Evolutionary conservation across 768 basidiomycete genomes (phyloP).

Genomic region (Polyporus arcularius): DNA sequence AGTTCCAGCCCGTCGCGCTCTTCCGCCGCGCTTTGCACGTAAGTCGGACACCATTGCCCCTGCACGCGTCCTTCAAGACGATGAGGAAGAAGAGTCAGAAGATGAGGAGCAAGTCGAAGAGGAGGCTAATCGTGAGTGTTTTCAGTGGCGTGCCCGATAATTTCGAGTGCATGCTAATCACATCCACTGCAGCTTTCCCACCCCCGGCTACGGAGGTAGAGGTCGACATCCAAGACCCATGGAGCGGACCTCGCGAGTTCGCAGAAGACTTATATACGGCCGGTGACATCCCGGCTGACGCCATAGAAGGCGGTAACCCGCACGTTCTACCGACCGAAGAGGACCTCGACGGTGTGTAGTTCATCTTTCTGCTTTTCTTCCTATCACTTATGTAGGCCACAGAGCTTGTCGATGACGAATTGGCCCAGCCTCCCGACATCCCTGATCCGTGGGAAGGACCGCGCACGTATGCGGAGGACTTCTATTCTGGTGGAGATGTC

Average conservation of each 20-base stretch:
- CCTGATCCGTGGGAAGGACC: constrained; percentile 44
- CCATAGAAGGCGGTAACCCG: constrained; percentile 15
- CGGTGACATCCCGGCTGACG: constrained; percentile 34
- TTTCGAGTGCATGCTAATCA: background rate
- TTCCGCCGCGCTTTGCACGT: constrained; percentile 14
- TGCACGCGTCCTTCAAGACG: background rate
- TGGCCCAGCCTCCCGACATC: constrained; percentile 27
- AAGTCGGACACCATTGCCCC: constrained; percentile 4
- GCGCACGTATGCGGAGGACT: constrained; percentile 41
- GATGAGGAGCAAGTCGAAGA: constrained; percentile 50
- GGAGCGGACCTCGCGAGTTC: constrained; percentile 40
- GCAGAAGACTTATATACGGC: constrained; percentile 49
- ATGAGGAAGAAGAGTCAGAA: constrained; percentile 26
- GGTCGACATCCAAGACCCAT: constrained; percentile 40
- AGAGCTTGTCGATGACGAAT: constrained; percentile 5
- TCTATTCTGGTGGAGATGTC: constrained; percentile 44
- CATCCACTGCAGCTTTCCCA: background rate
- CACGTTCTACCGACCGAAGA: constrained; percentile 33
- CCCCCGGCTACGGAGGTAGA: constrained; percentile 6
- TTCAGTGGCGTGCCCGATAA: no score
- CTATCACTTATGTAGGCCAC: constrained; percentile 10
- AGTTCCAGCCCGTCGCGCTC: background rate
- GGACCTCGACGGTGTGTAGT: constrained; percentile 7
- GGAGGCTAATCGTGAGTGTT: constrained; percentile 1
- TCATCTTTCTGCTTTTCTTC: background rate